phyloP scores from a whole-genome alignment of 164 flowering plant species.

The Akebia trifoliata region DNA sequence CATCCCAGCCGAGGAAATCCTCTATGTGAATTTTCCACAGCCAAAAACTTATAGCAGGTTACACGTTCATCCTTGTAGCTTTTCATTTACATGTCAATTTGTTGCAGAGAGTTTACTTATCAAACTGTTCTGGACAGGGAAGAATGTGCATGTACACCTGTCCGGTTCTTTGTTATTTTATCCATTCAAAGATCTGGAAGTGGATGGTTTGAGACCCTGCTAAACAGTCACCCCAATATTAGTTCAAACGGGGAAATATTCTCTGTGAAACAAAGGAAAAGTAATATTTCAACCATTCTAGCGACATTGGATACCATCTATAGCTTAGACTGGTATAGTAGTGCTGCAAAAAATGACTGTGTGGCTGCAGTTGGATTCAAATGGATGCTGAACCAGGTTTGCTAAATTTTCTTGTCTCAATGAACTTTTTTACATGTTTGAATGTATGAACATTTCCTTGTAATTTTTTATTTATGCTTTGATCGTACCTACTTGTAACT shows the following conservation, averaged over 20 bases:
- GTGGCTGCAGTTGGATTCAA: slow-evolving; percentile 57
- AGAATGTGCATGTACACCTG: slow-evolving; percentile 49
- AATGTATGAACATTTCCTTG: slow-evolving; percentile 69
- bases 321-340: slow-evolving; percentile 44
- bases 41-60: slow-evolving; percentile 30
- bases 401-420: slow-evolving; percentile 67
- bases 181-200: slow-evolving; percentile 60
- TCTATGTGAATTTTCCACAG: slow-evolving; percentile 25
- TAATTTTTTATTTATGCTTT: no score
- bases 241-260: slow-evolving; percentile 57
- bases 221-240: slow-evolving; percentile 47
- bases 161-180: slow-evolving; percentile 45
- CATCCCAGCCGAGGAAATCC: slow-evolving; percentile 9
- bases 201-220: slow-evolving; percentile 55
- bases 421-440: no score
- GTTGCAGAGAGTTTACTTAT: background rate
- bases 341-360: slow-evolving; percentile 55
- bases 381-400: slow-evolving; percentile 65
- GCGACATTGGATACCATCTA: slow-evolving; percentile 41
- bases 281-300: slow-evolving; percentile 32
- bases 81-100: background rate
- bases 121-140: slow-evolving; percentile 26
- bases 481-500: no score
- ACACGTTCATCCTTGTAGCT: background rate
- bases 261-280: slow-evolving; percentile 30